These are phyloP conservation scores for Phytophthora capsici DNA, from an alignment of 352 stramenopile species.

Conservation along the genomic window DNA sequence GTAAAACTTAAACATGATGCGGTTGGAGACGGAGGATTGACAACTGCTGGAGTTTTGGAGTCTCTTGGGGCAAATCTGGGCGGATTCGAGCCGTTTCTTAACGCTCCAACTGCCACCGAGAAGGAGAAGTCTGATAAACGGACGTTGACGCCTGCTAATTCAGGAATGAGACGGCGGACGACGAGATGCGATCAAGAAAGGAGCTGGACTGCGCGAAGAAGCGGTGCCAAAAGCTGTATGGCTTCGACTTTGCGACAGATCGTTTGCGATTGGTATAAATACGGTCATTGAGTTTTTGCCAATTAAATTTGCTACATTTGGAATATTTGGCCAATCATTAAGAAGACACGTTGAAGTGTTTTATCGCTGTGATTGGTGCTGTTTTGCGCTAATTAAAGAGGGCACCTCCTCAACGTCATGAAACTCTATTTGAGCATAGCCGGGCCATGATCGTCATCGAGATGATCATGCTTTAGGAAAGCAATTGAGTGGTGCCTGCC, in stretches of 20 bases:
- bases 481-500: no score
- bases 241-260: neutral
- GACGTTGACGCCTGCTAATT: neutral
- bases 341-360: neutral
- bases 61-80: constrained; percentile 19
- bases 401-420: neutral
- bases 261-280: neutral
- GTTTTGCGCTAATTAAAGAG: constrained; percentile 6
- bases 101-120: constrained; percentile 1
- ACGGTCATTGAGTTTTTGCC: neutral
- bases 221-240: constrained; percentile 1
- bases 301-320: neutral
- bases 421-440: neutral
- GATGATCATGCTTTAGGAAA: constrained; percentile 4
- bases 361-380: neutral
- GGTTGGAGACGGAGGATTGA: neutral
- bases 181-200: neutral
- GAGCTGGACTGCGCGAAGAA: neutral
- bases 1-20: constrained; percentile 40
- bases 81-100: constrained; percentile 25
- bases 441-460: constrained; percentile 15
- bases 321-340: neutral
- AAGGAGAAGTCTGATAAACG: neutral
- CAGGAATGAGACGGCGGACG: neutral
- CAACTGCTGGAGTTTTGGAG: constrained; percentile 4